Conservation (phyloP, 2,329 filamentous ascomycete species). For the Aspergillus nomiae region DNA sequence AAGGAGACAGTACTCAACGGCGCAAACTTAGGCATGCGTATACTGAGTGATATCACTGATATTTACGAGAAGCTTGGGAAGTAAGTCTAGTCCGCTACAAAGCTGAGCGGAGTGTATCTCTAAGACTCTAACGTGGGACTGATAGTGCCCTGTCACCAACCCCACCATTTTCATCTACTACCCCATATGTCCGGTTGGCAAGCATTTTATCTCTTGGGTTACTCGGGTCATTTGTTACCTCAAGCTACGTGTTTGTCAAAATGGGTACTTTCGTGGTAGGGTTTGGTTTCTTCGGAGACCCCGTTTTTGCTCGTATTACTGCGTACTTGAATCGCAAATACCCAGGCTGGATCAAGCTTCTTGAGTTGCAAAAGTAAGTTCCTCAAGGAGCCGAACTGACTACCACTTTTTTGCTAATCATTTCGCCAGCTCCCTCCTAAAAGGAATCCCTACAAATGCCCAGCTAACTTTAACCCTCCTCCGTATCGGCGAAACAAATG, state of each 20-base stretch:
- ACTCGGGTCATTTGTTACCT: constrained; percentile 55
- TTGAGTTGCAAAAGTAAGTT: constrained; percentile 69
- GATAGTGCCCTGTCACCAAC: constrained; percentile 62
- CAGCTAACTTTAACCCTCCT: constrained; percentile 81
- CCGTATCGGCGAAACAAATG: constrained; percentile 80
- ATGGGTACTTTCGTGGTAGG: constrained; percentile 66
- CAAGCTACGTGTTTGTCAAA: constrained; percentile 66
- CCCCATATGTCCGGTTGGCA: constrained; percentile 58
- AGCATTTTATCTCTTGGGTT: constrained; percentile 56
- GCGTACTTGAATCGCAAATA: constrained; percentile 52
- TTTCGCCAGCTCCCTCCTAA: constrained; percentile 64
- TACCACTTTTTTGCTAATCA: background rate
- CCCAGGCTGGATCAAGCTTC: constrained; percentile 73
- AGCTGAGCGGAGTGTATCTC: background rate
- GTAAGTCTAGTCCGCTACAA: constrained; percentile 32
- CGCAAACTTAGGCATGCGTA: constrained; percentile 73
- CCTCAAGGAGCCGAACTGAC: background rate
- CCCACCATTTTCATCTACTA: constrained; percentile 60
- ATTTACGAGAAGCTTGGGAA: constrained; percentile 66
- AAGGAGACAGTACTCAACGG: constrained; percentile 75
- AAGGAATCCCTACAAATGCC: constrained; percentile 81
- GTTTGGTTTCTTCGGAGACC: constrained; percentile 78
- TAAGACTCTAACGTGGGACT: background rate
- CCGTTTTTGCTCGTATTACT: constrained; percentile 64
- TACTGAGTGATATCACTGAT: constrained; percentile 61